These are phyloP conservation scores for Lathyrus oleraceus DNA, from an alignment of 306 rosid genomes.

Conservation along the genomic window DNA sequence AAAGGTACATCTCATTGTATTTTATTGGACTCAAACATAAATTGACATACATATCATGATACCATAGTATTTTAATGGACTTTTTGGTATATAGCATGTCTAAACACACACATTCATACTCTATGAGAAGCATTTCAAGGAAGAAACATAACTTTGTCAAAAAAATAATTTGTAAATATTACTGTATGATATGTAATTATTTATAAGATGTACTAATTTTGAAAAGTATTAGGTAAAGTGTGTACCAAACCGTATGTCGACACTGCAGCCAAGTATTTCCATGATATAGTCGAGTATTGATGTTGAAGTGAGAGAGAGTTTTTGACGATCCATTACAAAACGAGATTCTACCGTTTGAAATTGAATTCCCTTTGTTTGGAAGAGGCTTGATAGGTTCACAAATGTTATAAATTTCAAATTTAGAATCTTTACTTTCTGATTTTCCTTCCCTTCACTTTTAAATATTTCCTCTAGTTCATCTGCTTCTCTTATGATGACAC, in stretches of 20 bases:
- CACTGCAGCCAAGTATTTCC: too few relatives aligned
- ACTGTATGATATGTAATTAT: too few relatives aligned
- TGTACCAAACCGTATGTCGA: not conserved
- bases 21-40: too few relatives aligned
- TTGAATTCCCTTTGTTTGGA: not conserved
- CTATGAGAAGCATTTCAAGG: too few relatives aligned
- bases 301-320: not conserved
- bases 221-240: not conserved
- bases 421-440: not conserved
- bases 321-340: not conserved
- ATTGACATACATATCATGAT: too few relatives aligned
- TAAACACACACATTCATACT: too few relatives aligned
- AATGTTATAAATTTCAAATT: not conserved
- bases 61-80: too few relatives aligned
- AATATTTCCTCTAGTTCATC: slow-evolving; percentile 15
- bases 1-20: too few relatives aligned
- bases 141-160: too few relatives aligned
- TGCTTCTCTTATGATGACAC: not conserved
- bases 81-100: too few relatives aligned
- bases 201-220: not conserved
- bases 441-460: not conserved
- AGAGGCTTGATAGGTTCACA: not conserved
- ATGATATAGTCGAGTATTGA: too few relatives aligned
- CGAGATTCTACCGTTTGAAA: not conserved
- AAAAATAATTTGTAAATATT: too few relatives aligned